A percentile compares a stretch with the other conserved stretches of the same genome.
Conservation (phyloP, 2,329 filamentous ascomycete genomes). For the Cephalotrichum gorgonifer region DNA sequence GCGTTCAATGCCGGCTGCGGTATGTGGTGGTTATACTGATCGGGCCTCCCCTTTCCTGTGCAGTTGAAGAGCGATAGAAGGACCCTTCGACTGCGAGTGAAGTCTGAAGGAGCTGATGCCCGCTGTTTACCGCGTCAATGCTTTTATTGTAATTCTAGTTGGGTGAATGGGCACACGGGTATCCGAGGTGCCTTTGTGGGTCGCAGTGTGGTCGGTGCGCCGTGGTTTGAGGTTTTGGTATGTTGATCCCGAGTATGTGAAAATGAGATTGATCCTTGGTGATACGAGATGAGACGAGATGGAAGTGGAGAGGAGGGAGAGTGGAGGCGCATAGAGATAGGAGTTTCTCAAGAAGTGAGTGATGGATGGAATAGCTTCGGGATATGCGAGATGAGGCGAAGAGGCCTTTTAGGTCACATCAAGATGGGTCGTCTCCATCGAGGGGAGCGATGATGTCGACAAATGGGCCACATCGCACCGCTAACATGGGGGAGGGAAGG, state of each 20-base stretch:
- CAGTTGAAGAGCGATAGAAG: background rate
- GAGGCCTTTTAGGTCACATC: background rate
- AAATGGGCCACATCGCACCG: background rate
- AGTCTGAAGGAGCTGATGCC: no score
- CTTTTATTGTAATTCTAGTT: background rate
- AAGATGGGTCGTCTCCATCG: background rate
- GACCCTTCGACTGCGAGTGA: no score
- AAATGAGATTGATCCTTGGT: background rate
- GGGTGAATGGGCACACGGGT: background rate
- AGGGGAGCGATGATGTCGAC: background rate
- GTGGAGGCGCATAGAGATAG: background rate
- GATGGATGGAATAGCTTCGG: background rate
- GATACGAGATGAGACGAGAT: background rate
- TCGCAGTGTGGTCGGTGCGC: background rate
- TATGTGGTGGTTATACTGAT: background rate
- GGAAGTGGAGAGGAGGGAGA: background rate
- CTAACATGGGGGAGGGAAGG: background rate
- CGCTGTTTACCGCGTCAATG: background rate
- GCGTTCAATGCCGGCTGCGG: constrained; percentile 2
- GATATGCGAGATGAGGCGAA: background rate
- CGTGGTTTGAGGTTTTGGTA: background rate
- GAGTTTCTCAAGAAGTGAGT: background rate
- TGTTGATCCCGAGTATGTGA: background rate
- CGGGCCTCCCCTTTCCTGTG: background rate
- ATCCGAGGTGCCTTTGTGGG: background rate